Evolutionary conservation across 768 basidiomycete genomes (phyloP).

Genomic region (Serendipita sp.): DNA sequence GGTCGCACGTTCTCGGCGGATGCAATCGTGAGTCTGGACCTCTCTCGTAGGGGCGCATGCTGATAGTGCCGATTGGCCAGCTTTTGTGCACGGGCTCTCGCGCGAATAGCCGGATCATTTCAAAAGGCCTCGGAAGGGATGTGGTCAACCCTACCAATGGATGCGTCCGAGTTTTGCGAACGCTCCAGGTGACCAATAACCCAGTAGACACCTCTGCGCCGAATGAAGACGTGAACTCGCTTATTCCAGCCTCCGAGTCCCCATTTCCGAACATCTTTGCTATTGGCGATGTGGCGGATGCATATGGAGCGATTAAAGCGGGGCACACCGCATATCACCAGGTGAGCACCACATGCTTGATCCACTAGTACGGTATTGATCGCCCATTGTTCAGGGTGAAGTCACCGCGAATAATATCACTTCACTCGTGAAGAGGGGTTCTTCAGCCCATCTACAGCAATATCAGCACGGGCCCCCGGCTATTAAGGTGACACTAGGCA

Average conservation of each 20-base stretch:
- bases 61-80: not conserved
- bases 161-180: not conserved
- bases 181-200: not conserved
- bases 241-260: slow-evolving; percentile 14
- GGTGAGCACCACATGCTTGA: slow-evolving; percentile 14
- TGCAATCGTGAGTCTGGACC: not conserved
- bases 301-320: slow-evolving; percentile 40
- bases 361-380: not conserved
- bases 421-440: not conserved
- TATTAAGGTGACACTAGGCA: not conserved
- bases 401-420: not conserved
- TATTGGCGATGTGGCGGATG: slow-evolving; percentile 47
- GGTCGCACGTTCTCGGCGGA: not conserved
- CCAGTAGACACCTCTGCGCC: not conserved
- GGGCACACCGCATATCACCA: slow-evolving; percentile 20
- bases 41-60: not conserved
- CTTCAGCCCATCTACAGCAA: not conserved
- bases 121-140: not conserved
- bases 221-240: not conserved
- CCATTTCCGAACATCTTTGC: slow-evolving; percentile 30
- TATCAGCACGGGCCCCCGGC: not conserved
- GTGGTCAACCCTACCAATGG: not conserved
- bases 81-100: not conserved
- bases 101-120: not conserved
- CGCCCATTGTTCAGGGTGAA: not conserved